Base-by-base conservation (phyloP, 768 basidiomycete genomes). In the Trametopsis cervina region DNA sequence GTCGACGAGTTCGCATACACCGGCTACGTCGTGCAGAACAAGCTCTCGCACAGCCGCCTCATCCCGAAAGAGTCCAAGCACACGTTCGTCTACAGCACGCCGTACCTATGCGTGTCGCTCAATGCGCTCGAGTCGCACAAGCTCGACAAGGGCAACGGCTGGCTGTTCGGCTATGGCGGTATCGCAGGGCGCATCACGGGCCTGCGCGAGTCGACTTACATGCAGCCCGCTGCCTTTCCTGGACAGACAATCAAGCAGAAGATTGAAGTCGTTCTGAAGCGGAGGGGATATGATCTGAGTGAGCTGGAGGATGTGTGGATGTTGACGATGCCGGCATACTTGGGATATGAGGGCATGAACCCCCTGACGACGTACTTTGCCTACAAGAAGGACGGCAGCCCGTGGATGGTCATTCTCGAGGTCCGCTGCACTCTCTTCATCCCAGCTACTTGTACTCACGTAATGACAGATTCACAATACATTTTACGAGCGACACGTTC, bases 281-380 rank as follows among this genome's bases (percentile, higher is more conserved):
- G 54, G 26, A 63, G 63, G 9, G 70, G 69, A 0, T 59, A 54
- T 40, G 44, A 51, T 17, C 4, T 33, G 18, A 43, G 22, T 2
- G 57, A 53, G 7, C 27, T 83, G 4, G 64, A 70, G 4, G 78
- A 78, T 49, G 73, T 76, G 0, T 89, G 83, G 82, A 75, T 87
- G 69, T 66, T 87, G 64, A 83, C 85, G 2, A 85, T 85, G 80
- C 85, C 84, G 2, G 78, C 74, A 44, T 76, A 78, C 44, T 49
- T 81, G 23, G 85, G 85, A 0, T 75, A 71, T 44, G 80, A 83
- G 57, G 85, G 81, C 0, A 81, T 85, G 45, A 86, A 86, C 50
- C 85, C 85, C 0, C 63, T 86, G 37, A 79, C 79, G 1, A 77
- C 83, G 21, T 85, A 84, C 61, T 84, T 78, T 53, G 75, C 78